Base-by-base conservation (phyloP, 176 grass and related monocot species). In the Phoenix roebelenii region DNA sequence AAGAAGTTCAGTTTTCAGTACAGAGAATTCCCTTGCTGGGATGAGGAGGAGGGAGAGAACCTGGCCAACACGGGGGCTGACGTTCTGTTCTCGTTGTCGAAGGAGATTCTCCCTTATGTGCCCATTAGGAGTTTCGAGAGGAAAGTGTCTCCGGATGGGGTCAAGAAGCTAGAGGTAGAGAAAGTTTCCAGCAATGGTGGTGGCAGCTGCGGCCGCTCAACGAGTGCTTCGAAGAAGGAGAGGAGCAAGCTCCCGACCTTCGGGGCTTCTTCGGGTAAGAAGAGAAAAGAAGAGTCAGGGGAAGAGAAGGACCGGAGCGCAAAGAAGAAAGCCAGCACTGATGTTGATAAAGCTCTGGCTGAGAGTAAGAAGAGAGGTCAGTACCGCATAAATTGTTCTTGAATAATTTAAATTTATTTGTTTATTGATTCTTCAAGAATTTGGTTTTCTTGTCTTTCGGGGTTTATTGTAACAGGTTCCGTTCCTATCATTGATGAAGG, bases 1-100 rank as follows among this genome's bases (percentile, higher is more conserved):
- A 97, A 97, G 78, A 80, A 76, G 39, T 91, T 97, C 2, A 73
- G 77, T 44, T 91, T 97, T 77, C 72, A 74, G 54, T 90, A 91
- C 78, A 75, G 49, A 48, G 92, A 97, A 65, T 91, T 97, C 58
- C 92, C 87, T 55, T 85, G 75, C 55, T 97, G 87, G 92, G 69
- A 78, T 7, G 78, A 82, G 12, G 84, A 30, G 4, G 29, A 5
- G 29, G 29, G 51, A 7, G 69, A 60, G 49, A 70, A 73, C 35
- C 55, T 52, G 25, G 77, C 60, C n/a, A 76, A 66, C 55, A 74
- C 62, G 30, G 80, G 87, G 0, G 84, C 92, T 3, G 84, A 91
- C 64, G 73, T 81, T 5, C 66, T 91, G 4, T 97, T 91, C 51
- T 77, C 75, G 0, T 76, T 97, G 3, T 85, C 92, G 24, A 97